Percentiles rank a stretch among this genome's conserved stretches.
phyloP scores from a whole-genome alignment of 2,329 filamentous ascomycete genomes.

The Ophiostoma sp. region DNA sequence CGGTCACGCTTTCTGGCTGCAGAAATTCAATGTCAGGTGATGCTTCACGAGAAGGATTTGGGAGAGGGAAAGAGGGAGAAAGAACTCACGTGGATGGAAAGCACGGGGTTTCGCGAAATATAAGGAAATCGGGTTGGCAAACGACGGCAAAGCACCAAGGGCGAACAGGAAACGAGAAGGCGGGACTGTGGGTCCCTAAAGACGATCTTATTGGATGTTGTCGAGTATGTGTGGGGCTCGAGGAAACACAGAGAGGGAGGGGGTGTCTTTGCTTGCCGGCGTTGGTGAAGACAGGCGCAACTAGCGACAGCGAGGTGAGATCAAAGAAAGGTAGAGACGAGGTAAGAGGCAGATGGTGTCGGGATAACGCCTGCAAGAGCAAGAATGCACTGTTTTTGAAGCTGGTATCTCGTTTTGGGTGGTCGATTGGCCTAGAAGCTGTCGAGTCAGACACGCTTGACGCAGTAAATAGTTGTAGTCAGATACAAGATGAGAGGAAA shows the following conservation, averaged over 20 bases:
- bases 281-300: background rate
- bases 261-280: background rate
- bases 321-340: background rate
- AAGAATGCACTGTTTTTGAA: background rate
- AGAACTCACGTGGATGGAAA: slow-evolving; percentile 28
- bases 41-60: slow-evolving; percentile 29
- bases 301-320: background rate
- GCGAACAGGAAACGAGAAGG: slow-evolving; percentile 16
- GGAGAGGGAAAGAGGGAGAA: slow-evolving; percentile 10
- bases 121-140: slow-evolving; percentile 21
- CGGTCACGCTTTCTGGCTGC: slow-evolving; percentile 27
- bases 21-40: slow-evolving; percentile 30
- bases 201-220: slow-evolving; percentile 12
- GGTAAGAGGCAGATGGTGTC: background rate
- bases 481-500: background rate
- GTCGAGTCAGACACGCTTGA: background rate
- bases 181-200: slow-evolving; percentile 15
- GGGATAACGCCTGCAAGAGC: background rate
- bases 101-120: slow-evolving; percentile 29
- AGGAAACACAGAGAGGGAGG: background rate
- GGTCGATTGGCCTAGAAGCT: background rate
- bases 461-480: background rate
- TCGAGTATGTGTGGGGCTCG: background rate
- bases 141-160: background rate
- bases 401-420: background rate